A percentile compares a stretch with the other conserved stretches of the same genome.
These are phyloP conservation scores for Babesia divergens DNA, from an alignment of 169 alveolate species.

Conservation along the genomic window DNA sequence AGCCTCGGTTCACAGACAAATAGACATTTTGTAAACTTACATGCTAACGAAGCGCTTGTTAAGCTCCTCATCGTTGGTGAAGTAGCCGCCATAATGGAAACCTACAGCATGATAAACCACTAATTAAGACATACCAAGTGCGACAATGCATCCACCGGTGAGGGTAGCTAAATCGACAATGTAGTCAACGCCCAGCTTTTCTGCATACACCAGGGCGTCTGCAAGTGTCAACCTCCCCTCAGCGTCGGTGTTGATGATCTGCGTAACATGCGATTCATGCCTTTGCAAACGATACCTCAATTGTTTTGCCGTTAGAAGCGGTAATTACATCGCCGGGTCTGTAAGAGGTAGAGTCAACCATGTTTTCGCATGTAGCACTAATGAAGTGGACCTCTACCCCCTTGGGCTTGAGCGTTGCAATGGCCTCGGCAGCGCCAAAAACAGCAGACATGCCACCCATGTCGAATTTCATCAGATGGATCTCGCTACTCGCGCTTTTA, in stretches of 20 bases:
- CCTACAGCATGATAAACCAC: slow-evolving; percentile 31
- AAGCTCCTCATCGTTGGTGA: slow-evolving; percentile 37
- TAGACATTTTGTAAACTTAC: slow-evolving; percentile 35
- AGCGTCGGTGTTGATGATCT: slow-evolving; percentile 95
- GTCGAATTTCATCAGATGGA: slow-evolving; percentile 81
- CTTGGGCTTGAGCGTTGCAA: slow-evolving; percentile 79
- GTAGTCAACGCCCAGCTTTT: slow-evolving; percentile 79
- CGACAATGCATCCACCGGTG: slow-evolving; percentile 90
- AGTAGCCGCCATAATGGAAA: slow-evolving; percentile 44
- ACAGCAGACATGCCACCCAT: slow-evolving; percentile 90
- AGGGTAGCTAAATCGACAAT: slow-evolving; percentile 93
- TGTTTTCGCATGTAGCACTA: slow-evolving; percentile 89
- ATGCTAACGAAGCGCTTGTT: slow-evolving; percentile 28
- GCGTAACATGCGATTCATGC: neutral
- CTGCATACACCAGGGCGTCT: slow-evolving; percentile 93
- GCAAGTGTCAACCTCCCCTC: slow-evolving; percentile 96
- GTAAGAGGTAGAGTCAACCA: slow-evolving; percentile 84
- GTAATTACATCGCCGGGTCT: slow-evolving; percentile 91
- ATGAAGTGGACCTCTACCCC: slow-evolving; percentile 83
- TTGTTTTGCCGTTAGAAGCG: slow-evolving; percentile 91
- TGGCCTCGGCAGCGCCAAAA: slow-evolving; percentile 82
- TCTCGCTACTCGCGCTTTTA: slow-evolving; percentile 72
- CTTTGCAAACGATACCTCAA: slow-evolving; percentile 71
- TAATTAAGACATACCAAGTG: slow-evolving; percentile 77
- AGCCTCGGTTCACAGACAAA: too few species aligned